A percentile compares a stretch with the other conserved stretches of the same genome.
phyloP scores from a whole-genome alignment of 192 early-diverging fungal genomes.

The Entomortierella beljakovae region DNA sequence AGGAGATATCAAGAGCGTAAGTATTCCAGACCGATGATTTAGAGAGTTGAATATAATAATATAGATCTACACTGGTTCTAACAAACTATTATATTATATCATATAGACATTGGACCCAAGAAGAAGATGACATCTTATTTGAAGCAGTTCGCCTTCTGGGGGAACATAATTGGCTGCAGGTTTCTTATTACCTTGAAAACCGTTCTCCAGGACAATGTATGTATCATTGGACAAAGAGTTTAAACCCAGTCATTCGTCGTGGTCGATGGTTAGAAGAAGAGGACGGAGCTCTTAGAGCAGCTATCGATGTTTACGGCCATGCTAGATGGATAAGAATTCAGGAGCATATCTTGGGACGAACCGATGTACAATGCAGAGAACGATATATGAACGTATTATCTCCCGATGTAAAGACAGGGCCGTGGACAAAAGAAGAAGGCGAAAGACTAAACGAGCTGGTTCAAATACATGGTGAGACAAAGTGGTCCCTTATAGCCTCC shows the following conservation, averaged over 20 bases:
- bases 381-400: conserved; percentile 78
- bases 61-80: background rate
- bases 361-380: conserved; percentile 84
- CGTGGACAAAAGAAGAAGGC: conserved; percentile 61
- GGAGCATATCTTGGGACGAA: conserved; percentile 76
- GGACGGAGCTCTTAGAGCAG: conserved; percentile 71
- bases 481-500: conserved; percentile 53
- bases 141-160: conserved; percentile 76
- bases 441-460: conserved; percentile 58
- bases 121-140: conserved; percentile 71
- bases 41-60: background rate
- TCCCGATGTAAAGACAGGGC: conserved; percentile 66
- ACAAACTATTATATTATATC: background rate
- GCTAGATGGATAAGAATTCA: conserved; percentile 79
- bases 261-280: conserved; percentile 76
- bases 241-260: conserved; percentile 74
- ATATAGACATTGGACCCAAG: conserved; percentile 71
- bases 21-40: background rate
- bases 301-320: conserved; percentile 73
- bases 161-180: conserved; percentile 78
- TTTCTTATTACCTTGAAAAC: conserved; percentile 71
- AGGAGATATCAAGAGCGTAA: conserved; percentile 20
- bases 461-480: conserved; percentile 58
- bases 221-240: conserved; percentile 77
- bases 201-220: conserved; percentile 79